phyloP scores from a whole-genome alignment of 139 green algal genomes.

The Picochlorum sp. region DNA sequence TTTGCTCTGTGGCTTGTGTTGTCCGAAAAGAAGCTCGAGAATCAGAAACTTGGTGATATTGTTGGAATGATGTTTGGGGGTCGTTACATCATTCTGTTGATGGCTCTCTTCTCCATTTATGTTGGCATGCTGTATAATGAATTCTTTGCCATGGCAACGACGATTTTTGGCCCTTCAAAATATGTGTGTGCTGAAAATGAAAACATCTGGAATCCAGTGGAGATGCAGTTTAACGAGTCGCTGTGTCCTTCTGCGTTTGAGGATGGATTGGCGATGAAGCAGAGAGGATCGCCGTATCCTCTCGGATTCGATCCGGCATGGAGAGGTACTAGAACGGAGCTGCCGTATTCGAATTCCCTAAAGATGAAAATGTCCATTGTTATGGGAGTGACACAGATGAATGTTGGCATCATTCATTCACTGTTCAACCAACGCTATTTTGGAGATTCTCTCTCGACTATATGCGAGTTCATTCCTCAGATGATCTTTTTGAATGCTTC shows the following conservation, averaged over 20 bases:
- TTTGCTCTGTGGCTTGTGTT: slow-evolving; percentile 67
- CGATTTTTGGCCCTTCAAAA: slow-evolving; percentile 59
- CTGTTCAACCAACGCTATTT: slow-evolving; percentile 87
- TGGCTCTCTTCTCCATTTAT: slow-evolving; percentile 95
- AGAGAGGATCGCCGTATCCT: slow-evolving; percentile 44
- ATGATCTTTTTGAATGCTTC: slow-evolving; percentile 91
- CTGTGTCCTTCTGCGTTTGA: slow-evolving; percentile 37
- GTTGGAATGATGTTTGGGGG: slow-evolving; percentile 85
- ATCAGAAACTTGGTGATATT: slow-evolving; percentile 78
- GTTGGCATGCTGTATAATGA: slow-evolving; percentile 97
- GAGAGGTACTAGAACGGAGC: slow-evolving; percentile 91
- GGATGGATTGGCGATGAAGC: slow-evolving; percentile 32
- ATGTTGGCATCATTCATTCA: slow-evolving; percentile 87
- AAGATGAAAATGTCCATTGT: slow-evolving; percentile 99
- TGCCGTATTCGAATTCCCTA: slow-evolving; percentile 90
- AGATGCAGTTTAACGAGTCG: slow-evolving; percentile 30
- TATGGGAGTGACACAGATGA: slow-evolving; percentile 91
- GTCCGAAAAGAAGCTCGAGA: slow-evolving; percentile 69
- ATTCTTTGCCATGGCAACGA: slow-evolving; percentile 91
- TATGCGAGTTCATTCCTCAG: slow-evolving; percentile 86
- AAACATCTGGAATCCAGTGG: slow-evolving; percentile 21
- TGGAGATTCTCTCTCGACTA: slow-evolving; percentile 74
- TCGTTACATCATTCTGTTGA: slow-evolving; percentile 94
- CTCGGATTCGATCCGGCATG: slow-evolving; percentile 95
- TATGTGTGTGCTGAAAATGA: slow-evolving; percentile 34